These are phyloP conservation scores for Inonotus hispidus DNA, from an alignment of 1,284 basidiomycete species.

Conservation along the genomic window DNA sequence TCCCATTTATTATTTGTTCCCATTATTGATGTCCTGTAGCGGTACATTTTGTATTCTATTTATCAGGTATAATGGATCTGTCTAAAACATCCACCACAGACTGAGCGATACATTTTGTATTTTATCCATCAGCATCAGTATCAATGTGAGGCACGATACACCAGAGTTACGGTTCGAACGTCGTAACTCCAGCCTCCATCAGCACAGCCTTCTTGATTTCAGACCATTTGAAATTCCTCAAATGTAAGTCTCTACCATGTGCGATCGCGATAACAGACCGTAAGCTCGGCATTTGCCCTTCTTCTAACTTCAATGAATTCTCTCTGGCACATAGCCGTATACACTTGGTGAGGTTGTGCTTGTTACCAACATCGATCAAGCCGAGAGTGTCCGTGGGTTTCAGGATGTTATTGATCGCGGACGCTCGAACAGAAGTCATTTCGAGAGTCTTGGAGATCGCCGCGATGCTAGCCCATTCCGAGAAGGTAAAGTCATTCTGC, in stretches of 20 bases:
- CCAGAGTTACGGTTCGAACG: too few relatives aligned
- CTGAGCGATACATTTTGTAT: too few relatives aligned
- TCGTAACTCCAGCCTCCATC: neutral
- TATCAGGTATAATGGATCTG: too few relatives aligned
- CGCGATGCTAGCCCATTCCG: neutral
- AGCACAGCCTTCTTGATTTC: neutral
- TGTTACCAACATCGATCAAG: neutral
- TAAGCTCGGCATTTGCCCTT: neutral
- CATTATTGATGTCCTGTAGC: too few relatives aligned
- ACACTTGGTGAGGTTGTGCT: neutral
- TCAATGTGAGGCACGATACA: too few relatives aligned
- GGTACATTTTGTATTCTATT: too few relatives aligned
- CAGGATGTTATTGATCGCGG: neutral
- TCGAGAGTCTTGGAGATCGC: neutral
- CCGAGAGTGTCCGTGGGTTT: neutral
- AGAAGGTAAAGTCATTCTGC: neutral
- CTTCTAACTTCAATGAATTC: constrained; percentile 1
- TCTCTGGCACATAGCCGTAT: neutral
- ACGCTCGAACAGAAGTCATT: neutral
- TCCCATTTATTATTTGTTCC: too few relatives aligned
- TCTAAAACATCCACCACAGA: too few relatives aligned
- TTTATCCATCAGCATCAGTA: too few relatives aligned
- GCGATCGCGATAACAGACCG: constrained; percentile 1
- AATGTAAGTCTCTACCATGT: neutral
- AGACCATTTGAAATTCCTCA: neutral